Conservation (phyloP, 768 basidiomycete genomes). For the Lactifluus piperatus region DNA sequence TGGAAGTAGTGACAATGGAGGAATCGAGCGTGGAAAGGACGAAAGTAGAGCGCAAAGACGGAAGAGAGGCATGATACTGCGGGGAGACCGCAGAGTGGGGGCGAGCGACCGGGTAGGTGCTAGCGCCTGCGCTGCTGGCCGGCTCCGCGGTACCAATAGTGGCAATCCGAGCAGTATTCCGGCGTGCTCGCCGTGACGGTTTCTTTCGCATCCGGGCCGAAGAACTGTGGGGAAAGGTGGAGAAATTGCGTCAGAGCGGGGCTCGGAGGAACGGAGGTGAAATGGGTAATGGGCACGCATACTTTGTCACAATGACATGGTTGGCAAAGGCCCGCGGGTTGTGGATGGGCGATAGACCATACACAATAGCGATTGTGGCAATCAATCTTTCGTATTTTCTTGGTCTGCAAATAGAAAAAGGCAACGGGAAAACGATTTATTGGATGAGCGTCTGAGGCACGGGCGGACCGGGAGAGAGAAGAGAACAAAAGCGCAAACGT, state of each 20-base stretch:
- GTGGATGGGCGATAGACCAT: slow-evolving; percentile 33
- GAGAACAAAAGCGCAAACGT: background rate
- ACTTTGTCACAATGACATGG: slow-evolving; percentile 40
- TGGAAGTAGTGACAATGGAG: background rate
- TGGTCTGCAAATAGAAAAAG: slow-evolving; percentile 33
- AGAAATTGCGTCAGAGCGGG: slow-evolving; percentile 3
- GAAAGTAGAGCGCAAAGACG: background rate
- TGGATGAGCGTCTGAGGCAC: slow-evolving; percentile 8
- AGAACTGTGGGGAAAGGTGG: slow-evolving; percentile 39
- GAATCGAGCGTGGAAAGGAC: background rate
- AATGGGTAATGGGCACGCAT: slow-evolving; percentile 19
- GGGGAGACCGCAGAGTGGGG: background rate
- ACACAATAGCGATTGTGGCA: slow-evolving; percentile 40
- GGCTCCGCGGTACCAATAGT: slow-evolving; percentile 24
- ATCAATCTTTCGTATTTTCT: slow-evolving; percentile 43
- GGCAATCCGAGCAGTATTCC: slow-evolving; percentile 32
- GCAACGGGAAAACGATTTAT: background rate
- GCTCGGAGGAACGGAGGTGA: background rate
- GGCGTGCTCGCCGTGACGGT: slow-evolving; percentile 41
- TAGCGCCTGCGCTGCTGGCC: slow-evolving; percentile 20
- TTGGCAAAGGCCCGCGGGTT: slow-evolving; percentile 27
- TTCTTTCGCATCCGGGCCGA: slow-evolving; percentile 62
- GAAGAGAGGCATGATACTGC: background rate
- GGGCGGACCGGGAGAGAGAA: slow-evolving; percentile 3
- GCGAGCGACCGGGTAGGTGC: background rate